Conservation (phyloP, 352 stramenopile genomes). For the Phytopythium aichiense region DNA sequence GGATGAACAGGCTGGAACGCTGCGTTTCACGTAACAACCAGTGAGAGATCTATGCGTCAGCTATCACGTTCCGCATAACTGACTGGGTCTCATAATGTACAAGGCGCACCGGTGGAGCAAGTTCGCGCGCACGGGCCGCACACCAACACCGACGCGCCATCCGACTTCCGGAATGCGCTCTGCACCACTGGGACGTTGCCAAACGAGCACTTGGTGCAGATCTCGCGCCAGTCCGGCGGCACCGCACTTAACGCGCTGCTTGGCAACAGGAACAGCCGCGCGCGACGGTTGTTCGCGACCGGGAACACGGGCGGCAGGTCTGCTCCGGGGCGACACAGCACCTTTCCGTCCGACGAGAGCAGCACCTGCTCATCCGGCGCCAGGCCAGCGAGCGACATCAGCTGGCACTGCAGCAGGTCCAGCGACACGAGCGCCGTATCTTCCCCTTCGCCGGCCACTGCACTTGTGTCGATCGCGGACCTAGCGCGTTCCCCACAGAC, state of each 20-base stretch:
- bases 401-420: slow-evolving; percentile 64
- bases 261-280: slow-evolving; percentile 43
- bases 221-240: slow-evolving; percentile 45
- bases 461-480: slow-evolving; percentile 5
- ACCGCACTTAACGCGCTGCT: slow-evolving; percentile 10
- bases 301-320: slow-evolving; percentile 13
- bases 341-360: slow-evolving; percentile 34
- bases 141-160: slow-evolving; percentile 23
- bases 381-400: slow-evolving; percentile 64
- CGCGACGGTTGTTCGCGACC: slow-evolving; percentile 6
- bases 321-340: slow-evolving; percentile 28
- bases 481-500: slow-evolving; percentile 1
- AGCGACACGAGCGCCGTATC: slow-evolving; percentile 28
- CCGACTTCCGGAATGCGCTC: slow-evolving; percentile 34
- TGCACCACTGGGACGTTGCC: slow-evolving; percentile 47
- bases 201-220: slow-evolving; percentile 62
- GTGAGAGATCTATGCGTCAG: too few species aligned
- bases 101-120: slow-evolving; percentile 48
- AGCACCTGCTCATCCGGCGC: slow-evolving; percentile 54
- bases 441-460: slow-evolving; percentile 10
- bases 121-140: slow-evolving; percentile 62
- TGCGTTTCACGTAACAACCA: slow-evolving; percentile 8
- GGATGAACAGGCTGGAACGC: slow-evolving; percentile 37
- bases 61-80: too few species aligned
- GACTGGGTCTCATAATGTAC: background rate